phyloP scores from a whole-genome alignment of 208 protist species.

The Crithidia bombi region DNA sequence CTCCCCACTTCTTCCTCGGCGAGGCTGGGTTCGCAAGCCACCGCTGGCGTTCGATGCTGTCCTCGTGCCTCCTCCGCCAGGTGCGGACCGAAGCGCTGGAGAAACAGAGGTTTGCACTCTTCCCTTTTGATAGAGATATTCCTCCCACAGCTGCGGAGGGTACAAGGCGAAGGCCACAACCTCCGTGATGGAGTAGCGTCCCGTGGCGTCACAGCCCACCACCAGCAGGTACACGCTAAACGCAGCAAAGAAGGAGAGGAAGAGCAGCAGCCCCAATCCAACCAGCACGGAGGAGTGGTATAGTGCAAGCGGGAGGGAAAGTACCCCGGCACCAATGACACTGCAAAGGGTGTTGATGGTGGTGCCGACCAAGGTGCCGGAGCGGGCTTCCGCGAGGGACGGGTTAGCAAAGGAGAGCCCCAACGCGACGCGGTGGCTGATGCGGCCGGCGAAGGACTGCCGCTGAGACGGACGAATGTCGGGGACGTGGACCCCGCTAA shows the following conservation, averaged over 20 bases:
- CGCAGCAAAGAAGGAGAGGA: slow-evolving; percentile 39
- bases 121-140: slow-evolving; percentile 35
- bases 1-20: background rate
- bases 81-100: background rate
- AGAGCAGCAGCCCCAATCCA: slow-evolving; percentile 43
- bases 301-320: slow-evolving; percentile 70
- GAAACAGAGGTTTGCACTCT: slow-evolving; percentile 9
- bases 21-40: background rate
- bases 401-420: slow-evolving; percentile 54
- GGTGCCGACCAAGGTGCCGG: slow-evolving; percentile 52
- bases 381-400: slow-evolving; percentile 24
- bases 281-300: slow-evolving; percentile 63
- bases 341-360: slow-evolving; percentile 78
- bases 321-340: slow-evolving; percentile 75
- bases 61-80: background rate
- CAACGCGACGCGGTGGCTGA: slow-evolving; percentile 51
- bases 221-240: slow-evolving; percentile 65
- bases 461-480: slow-evolving; percentile 27
- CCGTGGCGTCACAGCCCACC: slow-evolving; percentile 53
- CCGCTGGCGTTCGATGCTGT: background rate
- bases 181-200: slow-evolving; percentile 68
- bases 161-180: slow-evolving; percentile 57
- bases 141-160: slow-evolving; percentile 56
- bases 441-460: slow-evolving; percentile 47
- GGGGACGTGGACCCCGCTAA: slow-evolving; percentile 14